phyloP scores from a whole-genome alignment of 2,329 filamentous ascomycete species.

The Fusarium sororula region DNA sequence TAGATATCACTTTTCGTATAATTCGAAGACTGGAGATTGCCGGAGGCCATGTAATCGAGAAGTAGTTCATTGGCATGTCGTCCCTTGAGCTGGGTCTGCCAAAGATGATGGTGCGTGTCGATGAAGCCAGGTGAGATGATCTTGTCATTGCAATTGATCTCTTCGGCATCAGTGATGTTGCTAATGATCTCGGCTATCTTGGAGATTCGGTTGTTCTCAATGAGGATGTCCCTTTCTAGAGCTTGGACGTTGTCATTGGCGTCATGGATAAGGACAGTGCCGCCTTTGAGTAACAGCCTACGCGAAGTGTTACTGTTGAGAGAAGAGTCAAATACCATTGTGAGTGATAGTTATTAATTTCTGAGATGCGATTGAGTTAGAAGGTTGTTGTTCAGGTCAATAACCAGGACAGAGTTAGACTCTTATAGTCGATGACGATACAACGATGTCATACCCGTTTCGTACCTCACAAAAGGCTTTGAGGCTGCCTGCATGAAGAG shows the following conservation, averaged over 20 bases:
- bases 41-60: constrained; percentile 1
- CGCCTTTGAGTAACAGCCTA: background rate
- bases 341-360: too few relatives aligned
- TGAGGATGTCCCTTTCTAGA: background rate
- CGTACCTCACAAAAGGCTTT: too few relatives aligned
- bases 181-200: background rate
- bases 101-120: constrained; percentile 15
- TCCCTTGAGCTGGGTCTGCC: constrained; percentile 17
- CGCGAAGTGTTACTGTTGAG: background rate
- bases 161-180: background rate
- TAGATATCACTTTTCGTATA: background rate
- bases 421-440: background rate
- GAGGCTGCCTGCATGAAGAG: background rate
- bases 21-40: constrained; percentile 4
- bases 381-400: background rate
- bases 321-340: background rate
- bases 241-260: background rate
- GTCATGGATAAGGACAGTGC: constrained; percentile 21
- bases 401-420: background rate
- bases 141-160: background rate
- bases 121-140: constrained; percentile 11
- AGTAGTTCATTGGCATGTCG: background rate
- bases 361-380: too few relatives aligned
- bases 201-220: constrained; percentile 4
- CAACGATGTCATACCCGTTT: background rate